A percentile compares a stretch with the other conserved stretches of the same genome.
Conservation (phyloP, 208 protist genomes). For the Leishmania aethiopica region DNA sequence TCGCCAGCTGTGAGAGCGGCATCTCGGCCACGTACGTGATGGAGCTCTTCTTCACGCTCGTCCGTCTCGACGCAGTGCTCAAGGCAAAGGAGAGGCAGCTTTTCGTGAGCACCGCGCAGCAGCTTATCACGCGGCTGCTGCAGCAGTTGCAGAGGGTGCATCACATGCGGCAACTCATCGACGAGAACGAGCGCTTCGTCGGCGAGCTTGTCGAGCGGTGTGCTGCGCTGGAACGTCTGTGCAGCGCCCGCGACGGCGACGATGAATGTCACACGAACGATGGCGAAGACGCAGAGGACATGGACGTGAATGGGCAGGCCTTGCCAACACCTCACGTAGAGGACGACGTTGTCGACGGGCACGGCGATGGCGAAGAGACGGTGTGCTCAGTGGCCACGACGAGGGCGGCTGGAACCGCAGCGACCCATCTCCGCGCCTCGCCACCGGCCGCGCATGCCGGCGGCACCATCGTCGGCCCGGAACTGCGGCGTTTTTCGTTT, state of each 20-base stretch:
- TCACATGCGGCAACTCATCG: slow-evolving; percentile 41
- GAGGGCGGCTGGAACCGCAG: neutral
- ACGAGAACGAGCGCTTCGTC: slow-evolving; percentile 44
- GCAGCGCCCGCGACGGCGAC: neutral
- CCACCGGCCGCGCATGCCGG: neutral
- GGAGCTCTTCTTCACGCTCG: slow-evolving; percentile 74
- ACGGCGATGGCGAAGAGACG: neutral
- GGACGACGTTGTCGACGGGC: neutral
- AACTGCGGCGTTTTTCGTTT: slow-evolving; percentile 22
- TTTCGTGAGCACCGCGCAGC: slow-evolving; percentile 75
- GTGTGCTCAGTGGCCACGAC: neutral
- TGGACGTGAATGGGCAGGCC: slow-evolving; percentile 1
- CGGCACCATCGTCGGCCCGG: neutral
- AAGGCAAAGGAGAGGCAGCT: slow-evolving; percentile 62
- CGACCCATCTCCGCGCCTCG: neutral
- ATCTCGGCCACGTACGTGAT: slow-evolving; percentile 66
- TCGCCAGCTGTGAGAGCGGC: slow-evolving; percentile 37
- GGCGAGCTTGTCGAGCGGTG: slow-evolving; percentile 52
- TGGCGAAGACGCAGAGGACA: slow-evolving; percentile 7
- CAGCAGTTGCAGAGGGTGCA: slow-evolving; percentile 42
- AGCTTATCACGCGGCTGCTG: slow-evolving; percentile 50
- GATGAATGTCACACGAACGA: slow-evolving; percentile 12
- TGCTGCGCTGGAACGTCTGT: slow-evolving; percentile 24
- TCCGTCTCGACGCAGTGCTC: slow-evolving; percentile 69
- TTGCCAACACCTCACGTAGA: neutral